A percentile compares a stretch with the other conserved stretches of the same genome.
Conservation (phyloP, 1,139 yeast species). For the Candida tunisiensis region DNA sequence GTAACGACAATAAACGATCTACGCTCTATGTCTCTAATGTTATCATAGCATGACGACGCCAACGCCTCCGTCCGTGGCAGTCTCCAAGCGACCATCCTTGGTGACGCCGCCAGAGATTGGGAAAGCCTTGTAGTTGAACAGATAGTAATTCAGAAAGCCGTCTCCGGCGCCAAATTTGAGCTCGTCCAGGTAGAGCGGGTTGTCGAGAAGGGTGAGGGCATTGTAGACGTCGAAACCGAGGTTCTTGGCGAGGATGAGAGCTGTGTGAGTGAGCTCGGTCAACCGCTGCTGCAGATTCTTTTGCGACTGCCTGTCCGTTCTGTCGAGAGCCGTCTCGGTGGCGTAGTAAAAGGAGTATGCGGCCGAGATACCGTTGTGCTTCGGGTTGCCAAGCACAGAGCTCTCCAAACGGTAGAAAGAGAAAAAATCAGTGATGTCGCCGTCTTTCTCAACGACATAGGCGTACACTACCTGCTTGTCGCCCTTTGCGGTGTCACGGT, state of each 20-base stretch:
- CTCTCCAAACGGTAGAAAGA: constrained; percentile 84
- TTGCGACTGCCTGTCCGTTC: constrained; percentile 11
- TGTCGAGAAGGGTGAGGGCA: constrained; percentile 83
- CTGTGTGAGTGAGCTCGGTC: constrained; percentile 46
- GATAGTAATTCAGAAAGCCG: constrained; percentile 76
- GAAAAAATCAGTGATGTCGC: constrained; percentile 60
- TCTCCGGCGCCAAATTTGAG: constrained; percentile 90
- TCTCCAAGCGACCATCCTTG: constrained; percentile 30
- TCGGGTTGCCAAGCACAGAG: constrained; percentile 54
- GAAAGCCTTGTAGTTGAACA: constrained; percentile 77
- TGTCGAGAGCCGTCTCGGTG: constrained; percentile 5
- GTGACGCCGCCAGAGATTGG: constrained; percentile 73
- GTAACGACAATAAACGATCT: no score
- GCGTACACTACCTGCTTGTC: constrained; percentile 59
- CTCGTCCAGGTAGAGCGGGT: constrained; percentile 61
- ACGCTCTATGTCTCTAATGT: no score
- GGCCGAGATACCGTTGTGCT: constrained; percentile 56
- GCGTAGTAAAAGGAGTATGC: constrained; percentile 91
- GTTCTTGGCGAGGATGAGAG: constrained; percentile 54
- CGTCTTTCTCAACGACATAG: constrained; percentile 47
- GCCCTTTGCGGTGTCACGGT: constrained; percentile 10
- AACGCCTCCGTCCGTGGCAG: constrained; percentile 47
- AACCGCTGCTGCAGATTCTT: constrained; percentile 39
- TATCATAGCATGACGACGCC: constrained; percentile 69
- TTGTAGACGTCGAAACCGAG: constrained; percentile 77